A percentile compares a stretch with the other conserved stretches of the same genome.
Conservation (phyloP, 495 filamentous ascomycete genomes). For the Aspergillus heteromorphus region DNA sequence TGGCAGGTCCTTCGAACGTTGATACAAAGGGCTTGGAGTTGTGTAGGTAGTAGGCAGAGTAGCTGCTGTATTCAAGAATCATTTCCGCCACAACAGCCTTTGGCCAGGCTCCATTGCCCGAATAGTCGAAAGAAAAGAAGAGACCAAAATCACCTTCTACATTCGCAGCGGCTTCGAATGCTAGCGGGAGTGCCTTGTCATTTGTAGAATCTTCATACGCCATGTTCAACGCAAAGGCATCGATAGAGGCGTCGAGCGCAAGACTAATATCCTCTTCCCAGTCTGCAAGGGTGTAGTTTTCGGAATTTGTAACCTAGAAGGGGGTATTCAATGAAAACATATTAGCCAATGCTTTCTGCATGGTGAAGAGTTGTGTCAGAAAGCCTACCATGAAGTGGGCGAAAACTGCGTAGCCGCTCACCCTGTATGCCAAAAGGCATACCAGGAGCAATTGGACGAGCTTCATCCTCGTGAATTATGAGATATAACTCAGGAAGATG, state of each 20-base stretch:
- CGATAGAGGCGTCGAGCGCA: conserved; percentile 57
- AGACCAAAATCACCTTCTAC: conserved; percentile 53
- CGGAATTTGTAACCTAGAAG: no score
- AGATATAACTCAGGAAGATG: no score
- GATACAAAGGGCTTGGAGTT: conserved; percentile 54
- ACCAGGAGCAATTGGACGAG: no score
- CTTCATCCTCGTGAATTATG: no score
- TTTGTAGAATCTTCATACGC: conserved; percentile 45
- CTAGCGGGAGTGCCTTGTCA: conserved; percentile 35
- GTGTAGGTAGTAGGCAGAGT: conserved; percentile 45
- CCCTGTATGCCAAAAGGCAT: no score
- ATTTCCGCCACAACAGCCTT: conserved; percentile 44
- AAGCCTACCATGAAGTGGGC: no score
- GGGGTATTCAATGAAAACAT: no score
- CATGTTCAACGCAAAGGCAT: conserved; percentile 68
- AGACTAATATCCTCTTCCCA: conserved; percentile 54
- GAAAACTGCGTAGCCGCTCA: no score
- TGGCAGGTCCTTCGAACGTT: conserved; percentile 59
- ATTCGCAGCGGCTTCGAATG: conserved; percentile 46
- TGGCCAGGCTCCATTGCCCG: conserved; percentile 49
- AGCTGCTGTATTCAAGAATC: conserved; percentile 49
- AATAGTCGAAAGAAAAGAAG: conserved; percentile 66
- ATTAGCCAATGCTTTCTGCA: no score
- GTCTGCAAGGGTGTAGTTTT: conserved; percentile 22
- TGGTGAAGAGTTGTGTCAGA: no score